A percentile compares a stretch with the other conserved stretches of the same genome.
Evolutionary conservation across 345 rosid species (phyloP).

Genomic region (sweet orange (Citrus sinensis)): DNA sequence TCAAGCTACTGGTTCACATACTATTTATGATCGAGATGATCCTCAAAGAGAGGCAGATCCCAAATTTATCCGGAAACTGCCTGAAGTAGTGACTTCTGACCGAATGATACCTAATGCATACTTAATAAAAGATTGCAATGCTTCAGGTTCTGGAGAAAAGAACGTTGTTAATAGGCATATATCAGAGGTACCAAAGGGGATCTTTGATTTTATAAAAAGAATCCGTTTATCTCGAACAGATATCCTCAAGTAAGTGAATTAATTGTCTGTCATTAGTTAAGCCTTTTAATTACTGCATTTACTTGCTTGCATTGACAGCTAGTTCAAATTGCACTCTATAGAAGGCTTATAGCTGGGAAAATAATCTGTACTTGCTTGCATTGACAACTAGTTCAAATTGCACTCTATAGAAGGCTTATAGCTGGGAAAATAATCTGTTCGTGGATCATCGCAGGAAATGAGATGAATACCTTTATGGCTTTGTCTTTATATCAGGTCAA

Average conservation of each 20-base stretch:
- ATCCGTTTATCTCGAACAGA: slow-evolving; percentile 70
- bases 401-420: not conserved
- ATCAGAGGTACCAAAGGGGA: slow-evolving; percentile 41
- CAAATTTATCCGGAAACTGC: slow-evolving; percentile 6
- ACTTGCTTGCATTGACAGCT: not conserved
- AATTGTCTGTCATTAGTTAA: not conserved
- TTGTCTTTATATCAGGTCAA: no score
- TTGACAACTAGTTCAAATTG: not conserved
- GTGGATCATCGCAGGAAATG: not conserved
- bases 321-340: not conserved
- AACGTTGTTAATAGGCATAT: slow-evolving; percentile 17
- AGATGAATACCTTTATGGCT: no score
- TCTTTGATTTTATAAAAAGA: slow-evolving; percentile 52
- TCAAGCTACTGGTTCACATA: slow-evolving; percentile 3
- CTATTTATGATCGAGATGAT: slow-evolving; percentile 11
- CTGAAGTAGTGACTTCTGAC: slow-evolving; percentile 22
- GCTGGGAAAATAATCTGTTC: not conserved
- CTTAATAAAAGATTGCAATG: slow-evolving; percentile 16
- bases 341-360: not conserved
- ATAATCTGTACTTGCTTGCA: not conserved
- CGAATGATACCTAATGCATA: slow-evolving; percentile 7
- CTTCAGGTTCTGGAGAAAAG: slow-evolving; percentile 40
- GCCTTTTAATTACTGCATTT: not conserved
- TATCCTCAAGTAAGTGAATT: slow-evolving; percentile 61
- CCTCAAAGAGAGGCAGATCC: slow-evolving; percentile 12